Evolutionary conservation across 129 eudicot genomes (phyloP).

Genomic region (Apium graveolens): DNA sequence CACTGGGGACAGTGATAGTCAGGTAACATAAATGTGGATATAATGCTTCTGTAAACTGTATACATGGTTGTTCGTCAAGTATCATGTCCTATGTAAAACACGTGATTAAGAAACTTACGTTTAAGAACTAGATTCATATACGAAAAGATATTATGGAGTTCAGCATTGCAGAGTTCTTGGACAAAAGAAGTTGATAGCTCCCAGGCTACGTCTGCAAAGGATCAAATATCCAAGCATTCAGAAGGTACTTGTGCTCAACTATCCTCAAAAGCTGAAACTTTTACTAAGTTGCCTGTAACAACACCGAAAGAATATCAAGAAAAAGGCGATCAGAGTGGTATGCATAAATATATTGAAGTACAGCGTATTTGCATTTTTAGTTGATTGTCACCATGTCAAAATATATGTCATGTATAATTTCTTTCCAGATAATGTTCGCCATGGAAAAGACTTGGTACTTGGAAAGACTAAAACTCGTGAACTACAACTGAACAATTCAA

Average conservation of each 20-base stretch:
- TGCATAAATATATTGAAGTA: neutral
- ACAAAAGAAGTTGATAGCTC: conserved; percentile 51
- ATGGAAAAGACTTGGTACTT: conserved; percentile 16
- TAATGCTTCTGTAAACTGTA: neutral
- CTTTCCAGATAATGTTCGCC: conserved; percentile 28
- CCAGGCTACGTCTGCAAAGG: conserved; percentile 29
- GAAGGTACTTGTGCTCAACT: conserved; percentile 55
- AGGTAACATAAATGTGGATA: conserved; percentile 37
- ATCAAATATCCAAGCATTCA: conserved; percentile 39
- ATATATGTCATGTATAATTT: conserved; percentile 11
- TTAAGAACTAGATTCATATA: neutral
- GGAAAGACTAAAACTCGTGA: conserved; percentile 16
- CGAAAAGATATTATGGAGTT: neutral
- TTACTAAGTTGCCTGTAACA: neutral
- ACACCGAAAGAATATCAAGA: conserved; percentile 20
- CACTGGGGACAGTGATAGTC: conserved; percentile 59
- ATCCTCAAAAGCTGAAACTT: conserved; percentile 17
- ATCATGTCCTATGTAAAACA: neutral
- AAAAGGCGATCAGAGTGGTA: conserved; percentile 24
- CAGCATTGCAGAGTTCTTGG: conserved; percentile 55
- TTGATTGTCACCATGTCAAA: conserved; percentile 1
- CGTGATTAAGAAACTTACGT: neutral
- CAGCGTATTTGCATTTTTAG: neutral
- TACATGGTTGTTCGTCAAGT: neutral
- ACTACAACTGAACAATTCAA: conserved; percentile 11